These are phyloP conservation scores for Fusarium haematococcum DNA, from an alignment of 2,329 filamentous ascomycete genomes.

Conservation along the genomic window DNA sequence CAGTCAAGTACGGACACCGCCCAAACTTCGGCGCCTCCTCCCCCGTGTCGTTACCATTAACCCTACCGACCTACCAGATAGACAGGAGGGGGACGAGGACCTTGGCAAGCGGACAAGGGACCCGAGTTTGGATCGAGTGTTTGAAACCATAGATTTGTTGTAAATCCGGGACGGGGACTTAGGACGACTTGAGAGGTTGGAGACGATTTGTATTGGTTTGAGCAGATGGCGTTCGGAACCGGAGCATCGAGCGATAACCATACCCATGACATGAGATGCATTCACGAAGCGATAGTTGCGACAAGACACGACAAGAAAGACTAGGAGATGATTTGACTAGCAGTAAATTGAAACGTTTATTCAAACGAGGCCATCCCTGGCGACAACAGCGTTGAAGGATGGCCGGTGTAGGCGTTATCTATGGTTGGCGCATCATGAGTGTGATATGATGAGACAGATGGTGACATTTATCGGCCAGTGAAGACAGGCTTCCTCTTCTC, in stretches of 20 bases:
- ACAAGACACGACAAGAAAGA: background rate
- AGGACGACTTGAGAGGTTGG: background rate
- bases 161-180: background rate
- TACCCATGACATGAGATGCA: constrained; percentile 21
- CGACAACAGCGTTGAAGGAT: background rate
- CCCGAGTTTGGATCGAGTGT: background rate
- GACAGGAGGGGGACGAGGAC: background rate
- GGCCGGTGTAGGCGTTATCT: background rate
- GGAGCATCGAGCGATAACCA: constrained; percentile 12
- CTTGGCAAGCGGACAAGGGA: background rate
- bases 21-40: background rate
- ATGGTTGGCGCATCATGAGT: background rate
- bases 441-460: background rate
- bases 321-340: background rate
- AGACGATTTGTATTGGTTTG: constrained; percentile 1
- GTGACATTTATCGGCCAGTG: constrained; percentile 59
- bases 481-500: constrained; percentile 72
- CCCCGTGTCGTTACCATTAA: background rate
- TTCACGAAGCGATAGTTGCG: constrained; percentile 13
- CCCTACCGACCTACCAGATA: background rate
- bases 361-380: background rate
- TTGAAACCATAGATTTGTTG: background rate
- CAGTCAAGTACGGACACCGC: background rate
- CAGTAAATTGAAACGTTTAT: background rate
- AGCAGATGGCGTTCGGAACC: constrained; percentile 21